Conservation (phyloP, 192 early-diverging fungal species). For the Chytriomyces sp. region DNA sequence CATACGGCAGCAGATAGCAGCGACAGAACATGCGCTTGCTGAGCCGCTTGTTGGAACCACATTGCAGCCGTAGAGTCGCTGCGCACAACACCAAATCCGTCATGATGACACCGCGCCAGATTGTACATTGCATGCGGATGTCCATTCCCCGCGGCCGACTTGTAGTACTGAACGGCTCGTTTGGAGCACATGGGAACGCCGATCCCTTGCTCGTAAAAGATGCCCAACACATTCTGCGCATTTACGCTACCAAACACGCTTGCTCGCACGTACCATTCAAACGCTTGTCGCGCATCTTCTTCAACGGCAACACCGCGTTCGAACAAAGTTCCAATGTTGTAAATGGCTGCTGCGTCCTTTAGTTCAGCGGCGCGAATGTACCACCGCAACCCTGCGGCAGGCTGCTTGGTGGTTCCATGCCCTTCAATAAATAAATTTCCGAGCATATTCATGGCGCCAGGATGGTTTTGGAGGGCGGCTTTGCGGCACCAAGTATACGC, state of each 20-base stretch:
- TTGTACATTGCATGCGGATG: constrained; percentile 63
- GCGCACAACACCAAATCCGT: constrained; percentile 51
- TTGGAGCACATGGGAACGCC: constrained; percentile 33
- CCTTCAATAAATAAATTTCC: constrained; percentile 84
- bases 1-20: constrained; percentile 71
- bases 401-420: constrained; percentile 63
- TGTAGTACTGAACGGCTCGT: constrained; percentile 51
- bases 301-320: constrained; percentile 57
- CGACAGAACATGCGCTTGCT: constrained; percentile 51
- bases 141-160: constrained; percentile 49
- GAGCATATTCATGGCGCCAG: constrained; percentile 58
- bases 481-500: constrained; percentile 52
- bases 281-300: constrained; percentile 39
- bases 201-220: constrained; percentile 57
- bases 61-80: constrained; percentile 47
- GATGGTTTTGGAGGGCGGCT: constrained; percentile 53
- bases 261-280: constrained; percentile 58
- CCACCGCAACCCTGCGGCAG: constrained; percentile 61
- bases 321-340: constrained; percentile 65
- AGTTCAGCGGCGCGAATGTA: constrained; percentile 59
- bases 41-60: constrained; percentile 53
- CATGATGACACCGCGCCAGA: constrained; percentile 58
- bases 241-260: constrained; percentile 48
- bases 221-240: constrained; percentile 58
- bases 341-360: constrained; percentile 57